Percentiles rank a stretch among this genome's conserved stretches.
phyloP scores from a whole-genome alignment of 2,329 filamentous ascomycete species.

The Venturia nashicola region DNA sequence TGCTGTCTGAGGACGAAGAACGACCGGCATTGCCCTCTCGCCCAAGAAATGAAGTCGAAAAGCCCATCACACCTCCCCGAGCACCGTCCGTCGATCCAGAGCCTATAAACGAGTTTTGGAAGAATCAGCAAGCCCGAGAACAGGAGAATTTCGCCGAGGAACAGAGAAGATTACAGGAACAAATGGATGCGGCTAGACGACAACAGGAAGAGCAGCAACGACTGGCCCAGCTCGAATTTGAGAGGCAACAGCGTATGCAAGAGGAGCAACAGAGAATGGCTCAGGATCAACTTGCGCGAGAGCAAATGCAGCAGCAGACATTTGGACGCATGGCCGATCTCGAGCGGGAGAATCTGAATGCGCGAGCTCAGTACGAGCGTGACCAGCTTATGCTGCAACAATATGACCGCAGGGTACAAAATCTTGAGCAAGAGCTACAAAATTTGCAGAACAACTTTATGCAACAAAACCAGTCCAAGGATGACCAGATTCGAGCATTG shows the following conservation, averaged over 20 bases:
- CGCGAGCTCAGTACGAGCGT: slow-evolving; percentile 88
- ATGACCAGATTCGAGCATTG: slow-evolving; percentile 83
- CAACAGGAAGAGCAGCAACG: slow-evolving; percentile 73
- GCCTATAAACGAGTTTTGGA: slow-evolving; percentile 97
- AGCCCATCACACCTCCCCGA: slow-evolving; percentile 53
- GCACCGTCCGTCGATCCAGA: slow-evolving; percentile 70
- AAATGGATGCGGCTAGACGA: slow-evolving; percentile 68
- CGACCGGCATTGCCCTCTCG: slow-evolving; percentile 72
- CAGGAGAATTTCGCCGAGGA: slow-evolving; percentile 94
- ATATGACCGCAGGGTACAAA: slow-evolving; percentile 87
- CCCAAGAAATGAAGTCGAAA: slow-evolving; percentile 56
- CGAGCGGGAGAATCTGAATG: slow-evolving; percentile 88
- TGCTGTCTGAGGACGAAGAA: slow-evolving; percentile 66
- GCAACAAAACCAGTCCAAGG: slow-evolving; percentile 77
- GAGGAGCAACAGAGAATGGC: slow-evolving; percentile 83
- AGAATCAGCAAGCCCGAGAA: slow-evolving; percentile 77
- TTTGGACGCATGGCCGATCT: slow-evolving; percentile 92
- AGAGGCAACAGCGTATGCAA: slow-evolving; percentile 80
- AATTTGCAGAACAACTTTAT: slow-evolving; percentile 74
- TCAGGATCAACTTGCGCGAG: slow-evolving; percentile 76
- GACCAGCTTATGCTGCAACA: slow-evolving; percentile 96
- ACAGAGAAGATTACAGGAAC: slow-evolving; percentile 75
- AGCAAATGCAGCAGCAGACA: slow-evolving; percentile 87
- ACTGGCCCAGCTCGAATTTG: slow-evolving; percentile 87
- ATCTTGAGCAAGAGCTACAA: slow-evolving; percentile 72